These are phyloP conservation scores for Coemansia asiatica DNA, from an alignment of 192 early-diverging fungal species.

Conservation along the genomic window DNA sequence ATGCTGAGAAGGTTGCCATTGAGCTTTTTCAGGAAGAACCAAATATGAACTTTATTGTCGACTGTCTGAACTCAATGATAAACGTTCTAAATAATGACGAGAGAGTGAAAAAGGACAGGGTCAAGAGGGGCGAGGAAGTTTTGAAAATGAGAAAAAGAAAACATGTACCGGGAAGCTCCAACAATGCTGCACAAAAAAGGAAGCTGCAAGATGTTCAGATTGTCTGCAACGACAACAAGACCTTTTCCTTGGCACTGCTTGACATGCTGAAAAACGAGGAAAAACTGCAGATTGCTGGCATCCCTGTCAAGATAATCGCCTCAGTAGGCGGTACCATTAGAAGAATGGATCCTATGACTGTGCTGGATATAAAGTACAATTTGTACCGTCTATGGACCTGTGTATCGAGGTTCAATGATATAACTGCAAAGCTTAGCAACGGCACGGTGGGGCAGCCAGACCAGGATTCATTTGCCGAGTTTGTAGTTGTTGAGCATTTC, in stretches of 20 bases:
- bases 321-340: conserved; percentile 37
- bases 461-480: conserved; percentile 30
- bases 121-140: neutral
- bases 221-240: conserved; percentile 21
- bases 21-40: conserved; percentile 4
- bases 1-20: conserved; percentile 3
- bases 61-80: conserved; percentile 15
- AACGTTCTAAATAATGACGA: conserved; percentile 5
- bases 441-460: neutral
- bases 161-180: neutral
- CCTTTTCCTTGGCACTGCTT: conserved; percentile 26
- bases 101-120: neutral
- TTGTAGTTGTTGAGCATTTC: conserved; percentile 42
- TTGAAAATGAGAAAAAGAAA: conserved; percentile 29
- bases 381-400: conserved; percentile 51
- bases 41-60: neutral
- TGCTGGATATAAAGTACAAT: conserved; percentile 37
- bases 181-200: conserved; percentile 1
- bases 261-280: conserved; percentile 45
- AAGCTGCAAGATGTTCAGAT: conserved; percentile 8
- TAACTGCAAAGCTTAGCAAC: conserved; percentile 9
- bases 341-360: conserved; percentile 2
- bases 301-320: conserved; percentile 38
- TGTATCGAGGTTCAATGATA: conserved; percentile 17
- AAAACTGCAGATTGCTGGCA: conserved; percentile 39